A percentile compares a stretch with the other conserved stretches of the same genome.
phyloP scores from a whole-genome alignment of 1,139 yeast genomes.

The Keqinozyma sinolaborantium region DNA sequence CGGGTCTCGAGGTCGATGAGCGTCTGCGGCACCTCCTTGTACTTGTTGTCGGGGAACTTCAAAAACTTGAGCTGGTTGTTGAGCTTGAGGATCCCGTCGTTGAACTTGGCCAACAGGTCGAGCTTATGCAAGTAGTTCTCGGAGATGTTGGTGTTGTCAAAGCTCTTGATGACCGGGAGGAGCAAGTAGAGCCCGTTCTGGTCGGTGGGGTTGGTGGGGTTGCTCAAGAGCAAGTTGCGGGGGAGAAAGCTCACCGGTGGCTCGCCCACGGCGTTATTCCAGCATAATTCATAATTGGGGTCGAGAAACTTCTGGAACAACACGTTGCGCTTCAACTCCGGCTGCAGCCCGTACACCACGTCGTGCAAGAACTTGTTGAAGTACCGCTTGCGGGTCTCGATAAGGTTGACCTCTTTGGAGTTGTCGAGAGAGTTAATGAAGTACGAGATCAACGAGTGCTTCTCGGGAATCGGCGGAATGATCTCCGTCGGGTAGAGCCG shows the following conservation, averaged over 20 bases:
- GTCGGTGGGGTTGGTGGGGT: conserved; percentile 44
- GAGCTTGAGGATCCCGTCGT: conserved; percentile 34
- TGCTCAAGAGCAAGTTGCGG: conserved; percentile 36
- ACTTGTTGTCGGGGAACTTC: conserved; percentile 20
- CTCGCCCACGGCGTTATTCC: conserved; percentile 46
- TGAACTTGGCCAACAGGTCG: conserved; percentile 28
- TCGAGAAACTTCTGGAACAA: conserved; percentile 43
- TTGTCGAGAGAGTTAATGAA: conserved; percentile 38
- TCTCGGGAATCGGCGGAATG: conserved; percentile 58
- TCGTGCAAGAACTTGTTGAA: conserved; percentile 37
- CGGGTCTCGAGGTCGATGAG: conserved; percentile 33
- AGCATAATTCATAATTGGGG: conserved; percentile 46
- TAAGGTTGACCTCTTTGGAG: conserved; percentile 33
- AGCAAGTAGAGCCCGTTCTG: conserved; percentile 44
- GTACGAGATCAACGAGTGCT: conserved; percentile 46
- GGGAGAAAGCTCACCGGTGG: conserved; percentile 44
- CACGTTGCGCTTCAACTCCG: conserved; percentile 23
- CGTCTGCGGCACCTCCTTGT: conserved; percentile 29
- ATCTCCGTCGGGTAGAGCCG: conserved; percentile 48
- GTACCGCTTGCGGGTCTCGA: conserved; percentile 40
- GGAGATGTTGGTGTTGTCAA: conserved; percentile 24
- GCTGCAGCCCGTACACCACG: conserved; percentile 23
- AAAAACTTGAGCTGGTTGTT: conserved; percentile 32
- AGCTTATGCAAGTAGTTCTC: conserved; percentile 18
- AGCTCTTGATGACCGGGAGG: conserved; percentile 35